phyloP scores from a whole-genome alignment of 345 rosid genomes.

The Diplotaxis tenuifolia region DNA sequence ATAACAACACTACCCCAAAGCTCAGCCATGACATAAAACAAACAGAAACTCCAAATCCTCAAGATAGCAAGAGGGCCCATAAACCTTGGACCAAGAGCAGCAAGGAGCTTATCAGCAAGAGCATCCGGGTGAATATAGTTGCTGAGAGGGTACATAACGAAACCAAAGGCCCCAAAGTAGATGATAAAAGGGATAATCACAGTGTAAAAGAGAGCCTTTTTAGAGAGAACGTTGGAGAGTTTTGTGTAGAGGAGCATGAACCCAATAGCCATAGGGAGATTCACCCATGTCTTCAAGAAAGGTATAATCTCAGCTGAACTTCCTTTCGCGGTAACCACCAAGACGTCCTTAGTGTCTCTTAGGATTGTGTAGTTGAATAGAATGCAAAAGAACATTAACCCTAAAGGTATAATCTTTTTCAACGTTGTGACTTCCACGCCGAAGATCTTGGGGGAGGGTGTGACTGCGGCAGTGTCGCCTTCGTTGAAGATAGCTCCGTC shows the following conservation, averaged over 20 bases:
- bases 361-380: constrained; percentile 91
- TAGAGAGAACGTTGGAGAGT: constrained; percentile 74
- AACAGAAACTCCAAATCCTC: constrained; percentile 95
- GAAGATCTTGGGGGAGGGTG: constrained; percentile 57
- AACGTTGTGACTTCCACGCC: constrained; percentile 69
- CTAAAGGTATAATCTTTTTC: constrained; percentile 87
- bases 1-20: constrained; percentile 98
- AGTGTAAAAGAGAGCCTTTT: constrained; percentile 77
- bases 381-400: constrained; percentile 95
- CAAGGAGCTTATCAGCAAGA: constrained; percentile 80
- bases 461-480: constrained; percentile 3
- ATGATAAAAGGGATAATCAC: constrained; percentile 87
- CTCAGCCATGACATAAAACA: constrained; percentile 99
- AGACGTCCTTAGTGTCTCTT: constrained; percentile 92
- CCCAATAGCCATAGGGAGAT: constrained; percentile 97
- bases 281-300: constrained; percentile 95
- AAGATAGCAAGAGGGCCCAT: constrained; percentile 94
- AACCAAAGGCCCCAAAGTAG: constrained; percentile 94
- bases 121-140: constrained; percentile 78
- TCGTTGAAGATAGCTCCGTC: constrained; percentile 47
- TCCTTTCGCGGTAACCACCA: constrained; percentile 95
- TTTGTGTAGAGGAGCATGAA: constrained; percentile 86
- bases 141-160: constrained; percentile 89
- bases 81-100: constrained; percentile 76
- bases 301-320: constrained; percentile 98